Percentiles rank a stretch among this genome's conserved stretches.
Evolutionary conservation across 192 early-diverging fungal species (phyloP).

Genomic region (Linnemannia exigua): DNA sequence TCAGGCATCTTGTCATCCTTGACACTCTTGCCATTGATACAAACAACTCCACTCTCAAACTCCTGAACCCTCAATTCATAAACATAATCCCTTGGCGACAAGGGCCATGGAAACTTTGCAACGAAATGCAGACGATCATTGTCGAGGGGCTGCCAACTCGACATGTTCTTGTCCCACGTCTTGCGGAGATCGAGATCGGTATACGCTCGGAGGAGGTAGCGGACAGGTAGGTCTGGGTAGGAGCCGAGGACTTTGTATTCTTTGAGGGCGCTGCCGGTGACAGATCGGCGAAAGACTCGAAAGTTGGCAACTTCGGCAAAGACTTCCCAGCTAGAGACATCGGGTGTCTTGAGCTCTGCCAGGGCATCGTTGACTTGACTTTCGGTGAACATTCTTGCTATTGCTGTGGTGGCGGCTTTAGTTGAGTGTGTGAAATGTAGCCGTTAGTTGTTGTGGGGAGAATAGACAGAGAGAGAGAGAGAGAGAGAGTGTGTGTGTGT

Average conservation of each 20-base stretch:
- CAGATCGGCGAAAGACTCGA: constrained; percentile 47
- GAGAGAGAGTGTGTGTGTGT: too few species aligned
- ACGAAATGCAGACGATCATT: constrained; percentile 40
- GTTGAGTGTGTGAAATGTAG: too few species aligned
- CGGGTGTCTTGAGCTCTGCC: constrained; percentile 14
- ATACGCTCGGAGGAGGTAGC: constrained; percentile 56
- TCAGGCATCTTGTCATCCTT: constrained; percentile 21
- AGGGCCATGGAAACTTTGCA: constrained; percentile 59
- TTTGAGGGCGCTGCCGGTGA: constrained; percentile 42
- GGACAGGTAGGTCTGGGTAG: constrained; percentile 43
- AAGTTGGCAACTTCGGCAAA: constrained; percentile 48
- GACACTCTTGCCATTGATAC: constrained; percentile 26
- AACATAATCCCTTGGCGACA: constrained; percentile 58
- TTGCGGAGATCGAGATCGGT: constrained; percentile 59
- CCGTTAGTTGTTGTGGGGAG: neutral
- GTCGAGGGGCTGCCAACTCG: constrained; percentile 25
- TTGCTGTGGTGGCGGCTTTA: too few species aligned
- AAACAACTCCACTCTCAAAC: constrained; percentile 9
- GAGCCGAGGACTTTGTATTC: constrained; percentile 59
- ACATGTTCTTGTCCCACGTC: constrained; percentile 63
- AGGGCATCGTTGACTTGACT: constrained; percentile 18
- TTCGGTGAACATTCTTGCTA: constrained; percentile 22
- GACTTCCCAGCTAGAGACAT: constrained; percentile 37
- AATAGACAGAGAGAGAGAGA: neutral
- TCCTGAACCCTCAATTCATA: constrained; percentile 46